These are phyloP conservation scores for Prototheca stagnorum DNA, from an alignment of 163 green algal genomes.

Conservation along the genomic window DNA sequence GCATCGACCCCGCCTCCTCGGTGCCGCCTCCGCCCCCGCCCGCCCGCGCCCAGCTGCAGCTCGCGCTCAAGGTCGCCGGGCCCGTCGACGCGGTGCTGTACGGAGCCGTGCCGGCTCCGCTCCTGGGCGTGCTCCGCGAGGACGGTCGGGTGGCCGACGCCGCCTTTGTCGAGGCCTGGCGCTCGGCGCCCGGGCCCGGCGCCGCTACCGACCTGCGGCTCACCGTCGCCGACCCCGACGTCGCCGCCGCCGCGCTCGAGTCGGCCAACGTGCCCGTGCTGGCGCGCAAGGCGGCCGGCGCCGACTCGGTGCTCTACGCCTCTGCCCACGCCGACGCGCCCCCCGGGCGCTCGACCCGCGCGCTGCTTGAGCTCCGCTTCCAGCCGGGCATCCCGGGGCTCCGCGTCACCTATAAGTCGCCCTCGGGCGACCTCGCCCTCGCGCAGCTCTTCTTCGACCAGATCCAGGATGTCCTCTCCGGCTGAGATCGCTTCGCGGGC, in stretches of 20 bases:
- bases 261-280: slow-evolving; percentile 49
- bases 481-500: no score
- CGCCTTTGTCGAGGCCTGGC: slow-evolving; percentile 38
- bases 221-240: slow-evolving; percentile 28
- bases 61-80: slow-evolving; percentile 76
- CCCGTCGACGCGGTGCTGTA: slow-evolving; percentile 77
- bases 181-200: slow-evolving; percentile 1
- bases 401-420: slow-evolving; percentile 25
- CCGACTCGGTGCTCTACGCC: slow-evolving; percentile 42
- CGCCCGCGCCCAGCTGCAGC: slow-evolving; percentile 52
- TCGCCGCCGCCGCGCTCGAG: slow-evolving; percentile 30
- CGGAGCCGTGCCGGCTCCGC: slow-evolving; percentile 35
- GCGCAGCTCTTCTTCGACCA: no score
- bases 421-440: no score
- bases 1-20: slow-evolving; percentile 13
- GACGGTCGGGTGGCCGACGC: slow-evolving; percentile 39
- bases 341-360: slow-evolving; percentile 5
- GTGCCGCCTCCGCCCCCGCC: neutral
- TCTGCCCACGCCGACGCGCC: slow-evolving; percentile 17
- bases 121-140: slow-evolving; percentile 34
- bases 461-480: no score
- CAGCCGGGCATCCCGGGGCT: slow-evolving; percentile 24
- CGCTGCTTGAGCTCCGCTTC: slow-evolving; percentile 55
- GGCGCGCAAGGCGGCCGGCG: slow-evolving; percentile 38
- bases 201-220: slow-evolving; percentile 11